Base-by-base conservation (phyloP, 306 rosid genomes). In the Rosa chinensis region DNA sequence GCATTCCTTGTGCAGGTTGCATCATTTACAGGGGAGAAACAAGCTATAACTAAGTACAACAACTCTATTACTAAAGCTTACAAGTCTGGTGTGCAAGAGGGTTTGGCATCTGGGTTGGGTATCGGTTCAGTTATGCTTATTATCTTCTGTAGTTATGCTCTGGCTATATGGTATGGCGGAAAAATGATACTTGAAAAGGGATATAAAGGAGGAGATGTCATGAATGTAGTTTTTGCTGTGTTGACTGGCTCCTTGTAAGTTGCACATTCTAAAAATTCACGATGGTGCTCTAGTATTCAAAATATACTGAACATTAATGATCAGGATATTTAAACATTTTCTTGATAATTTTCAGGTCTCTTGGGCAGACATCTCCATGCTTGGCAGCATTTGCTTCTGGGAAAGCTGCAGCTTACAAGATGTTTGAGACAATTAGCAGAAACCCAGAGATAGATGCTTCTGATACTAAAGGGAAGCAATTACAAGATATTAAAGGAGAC, bases 291-390 rank as follows among this genome's bases (percentile, higher is more conserved):
- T 59, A 23, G 4, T 21, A 59, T 59, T n/a, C 14, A n/a, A n/a
- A 59, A 8, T 21, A 23, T 2, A n/a, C 1, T 55, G 61, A 17
- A 21, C 11, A 20, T 56, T 20, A 23, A 61, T 9, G 16, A 61
- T 61, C 16, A 62, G 5, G 67, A 11, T 10, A 11, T 62, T 10
- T 62, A 32, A 25, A 62, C 17, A 12, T 58, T 58, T 28, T 12
- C 2, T 62, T 5, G 1, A 70, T 79, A 17, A 32, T 45, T 71
- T 66, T 17, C 74, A 89, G 93, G 87, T 75, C 86, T 61, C 76
- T 89, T 32, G 93, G 93, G 37, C 89, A 85, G 75, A 79, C 93
- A 80, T 82, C 91, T 78, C 89, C 93, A 28, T 66, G 77, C 83
- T 44, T 89, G 81, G 80, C 81, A 21, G 89, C 93, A 69, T 85